Conservation (phyloP, 495 filamentous ascomycete species). For the Mycothermus thermophilus region DNA sequence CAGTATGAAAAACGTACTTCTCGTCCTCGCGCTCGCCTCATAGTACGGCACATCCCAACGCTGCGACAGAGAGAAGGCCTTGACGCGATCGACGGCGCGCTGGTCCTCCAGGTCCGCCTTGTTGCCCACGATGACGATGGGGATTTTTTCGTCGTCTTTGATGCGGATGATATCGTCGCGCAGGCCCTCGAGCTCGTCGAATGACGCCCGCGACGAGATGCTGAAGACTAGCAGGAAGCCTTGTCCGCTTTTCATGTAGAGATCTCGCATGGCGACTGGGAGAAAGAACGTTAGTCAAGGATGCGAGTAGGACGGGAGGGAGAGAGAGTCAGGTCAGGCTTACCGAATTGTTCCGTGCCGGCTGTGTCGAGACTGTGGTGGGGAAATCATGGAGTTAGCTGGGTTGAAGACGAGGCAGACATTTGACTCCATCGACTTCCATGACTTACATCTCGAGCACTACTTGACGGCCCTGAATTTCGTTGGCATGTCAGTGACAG, state of each 20-base stretch:
- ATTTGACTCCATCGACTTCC: too few species aligned
- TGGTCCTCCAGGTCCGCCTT: conserved; percentile 94
- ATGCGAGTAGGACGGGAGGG: not conserved
- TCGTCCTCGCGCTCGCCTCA: conserved; percentile 73
- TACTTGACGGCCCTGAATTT: conserved; percentile 72
- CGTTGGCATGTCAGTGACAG: conserved; percentile 1
- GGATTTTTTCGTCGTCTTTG: conserved; percentile 84
- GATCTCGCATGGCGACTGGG: conserved; percentile 53
- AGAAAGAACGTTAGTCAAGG: conserved; percentile 9
- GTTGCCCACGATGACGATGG: conserved; percentile 94
- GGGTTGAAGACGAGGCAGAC: not conserved
- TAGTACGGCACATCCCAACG: conserved; percentile 92
- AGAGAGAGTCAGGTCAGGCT: too few species aligned
- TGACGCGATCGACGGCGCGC: conserved; percentile 64
- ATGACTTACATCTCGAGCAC: conserved; percentile 77
- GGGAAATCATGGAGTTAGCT: conserved; percentile 10
- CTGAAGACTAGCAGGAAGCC: conserved; percentile 96
- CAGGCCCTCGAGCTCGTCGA: conserved; percentile 75
- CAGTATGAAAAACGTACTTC: conserved; percentile 26
- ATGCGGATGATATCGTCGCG: conserved; percentile 94
- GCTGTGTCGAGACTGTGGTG: conserved; percentile 73
- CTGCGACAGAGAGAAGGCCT: conserved; percentile 76
- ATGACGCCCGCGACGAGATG: conserved; percentile 75
- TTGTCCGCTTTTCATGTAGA: conserved; percentile 95
- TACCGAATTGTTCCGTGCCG: conserved; percentile 96